phyloP scores from a whole-genome alignment of 257 asterid genomes.

The Jaltomata sinuosa region DNA sequence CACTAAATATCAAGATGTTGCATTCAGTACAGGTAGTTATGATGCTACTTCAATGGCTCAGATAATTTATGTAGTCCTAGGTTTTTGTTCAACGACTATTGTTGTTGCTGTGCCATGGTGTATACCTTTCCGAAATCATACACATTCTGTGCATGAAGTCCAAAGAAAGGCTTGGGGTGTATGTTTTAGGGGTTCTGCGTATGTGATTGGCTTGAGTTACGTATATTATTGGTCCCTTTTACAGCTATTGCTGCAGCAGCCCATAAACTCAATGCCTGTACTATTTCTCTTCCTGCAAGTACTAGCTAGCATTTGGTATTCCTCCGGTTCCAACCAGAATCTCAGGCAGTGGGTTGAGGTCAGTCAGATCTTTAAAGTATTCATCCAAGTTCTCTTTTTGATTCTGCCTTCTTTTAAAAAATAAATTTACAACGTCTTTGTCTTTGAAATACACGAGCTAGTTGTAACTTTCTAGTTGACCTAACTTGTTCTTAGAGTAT shows the following conservation, averaged over 20 bases:
- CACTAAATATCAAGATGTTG: constrained; percentile 27
- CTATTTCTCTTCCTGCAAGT: constrained; percentile 52
- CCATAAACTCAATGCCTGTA: constrained; percentile 59
- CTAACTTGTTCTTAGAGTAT: not conserved
- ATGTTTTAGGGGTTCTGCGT: constrained; percentile 35
- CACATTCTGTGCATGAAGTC: not conserved
- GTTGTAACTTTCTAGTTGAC: not conserved
- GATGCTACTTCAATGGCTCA: constrained; percentile 51
- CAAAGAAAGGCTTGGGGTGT: constrained; percentile 8
- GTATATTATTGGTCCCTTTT: constrained; percentile 70
- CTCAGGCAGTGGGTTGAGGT: constrained; percentile 76
- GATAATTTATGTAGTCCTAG: constrained; percentile 41
- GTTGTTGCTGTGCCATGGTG: constrained; percentile 58
- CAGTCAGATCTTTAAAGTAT: constrained; percentile 16
- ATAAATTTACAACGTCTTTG: not conserved
- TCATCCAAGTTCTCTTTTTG: not conserved
- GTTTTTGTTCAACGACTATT: constrained; percentile 37
- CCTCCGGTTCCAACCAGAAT: constrained; percentile 25
- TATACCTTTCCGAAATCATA: constrained; percentile 29
- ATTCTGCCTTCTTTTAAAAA: not conserved
- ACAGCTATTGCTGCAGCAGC: constrained; percentile 80
- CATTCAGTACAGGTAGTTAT: constrained; percentile 20
- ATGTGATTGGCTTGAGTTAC: constrained; percentile 50
- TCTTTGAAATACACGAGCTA: not conserved
- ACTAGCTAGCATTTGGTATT: constrained; percentile 33